Evolutionary conservation across 805 yeast genomes (phyloP).

Genomic region (Candida glaebosa): DNA sequence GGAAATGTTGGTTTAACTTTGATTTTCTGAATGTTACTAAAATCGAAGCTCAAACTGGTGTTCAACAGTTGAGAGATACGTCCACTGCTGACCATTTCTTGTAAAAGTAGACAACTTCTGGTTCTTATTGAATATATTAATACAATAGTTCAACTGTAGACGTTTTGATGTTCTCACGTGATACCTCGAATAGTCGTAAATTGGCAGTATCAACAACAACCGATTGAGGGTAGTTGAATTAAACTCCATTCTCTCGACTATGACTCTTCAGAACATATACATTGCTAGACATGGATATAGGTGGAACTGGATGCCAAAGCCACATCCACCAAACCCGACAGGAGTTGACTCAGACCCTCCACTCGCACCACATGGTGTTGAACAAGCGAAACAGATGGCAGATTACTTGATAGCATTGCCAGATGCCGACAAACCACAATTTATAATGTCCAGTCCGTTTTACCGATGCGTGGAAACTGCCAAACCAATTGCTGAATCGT

Average conservation of each 20-base stretch:
- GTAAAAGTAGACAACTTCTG: not conserved
- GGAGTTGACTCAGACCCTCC: conserved; percentile 90
- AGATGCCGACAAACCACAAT: conserved; percentile 57
- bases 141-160: not conserved
- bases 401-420: conserved; percentile 45
- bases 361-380: conserved; percentile 81
- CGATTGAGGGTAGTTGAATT: not conserved
- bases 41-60: too few species aligned
- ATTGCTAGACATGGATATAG: conserved; percentile 87
- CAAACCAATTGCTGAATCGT: conserved; percentile 57
- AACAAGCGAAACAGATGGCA: conserved; percentile 81
- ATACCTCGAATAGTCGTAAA: too few species aligned
- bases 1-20: conserved; percentile 72
- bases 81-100: too few species aligned
- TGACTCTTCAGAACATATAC: conserved; percentile 54
- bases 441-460: conserved; percentile 79
- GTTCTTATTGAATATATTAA: not conserved
- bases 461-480: conserved; percentile 86
- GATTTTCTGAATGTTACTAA: too few species aligned
- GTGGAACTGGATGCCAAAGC: conserved; percentile 75
- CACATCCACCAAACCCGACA: conserved; percentile 79
- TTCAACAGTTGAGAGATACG: too few species aligned
- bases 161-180: not conserved
- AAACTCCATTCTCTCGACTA: conserved; percentile 8
- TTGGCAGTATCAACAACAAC: not conserved